These are phyloP conservation scores for Cephalotrichum gorgonifer DNA, from an alignment of 2,329 filamentous ascomycete genomes.

Conservation along the genomic window DNA sequence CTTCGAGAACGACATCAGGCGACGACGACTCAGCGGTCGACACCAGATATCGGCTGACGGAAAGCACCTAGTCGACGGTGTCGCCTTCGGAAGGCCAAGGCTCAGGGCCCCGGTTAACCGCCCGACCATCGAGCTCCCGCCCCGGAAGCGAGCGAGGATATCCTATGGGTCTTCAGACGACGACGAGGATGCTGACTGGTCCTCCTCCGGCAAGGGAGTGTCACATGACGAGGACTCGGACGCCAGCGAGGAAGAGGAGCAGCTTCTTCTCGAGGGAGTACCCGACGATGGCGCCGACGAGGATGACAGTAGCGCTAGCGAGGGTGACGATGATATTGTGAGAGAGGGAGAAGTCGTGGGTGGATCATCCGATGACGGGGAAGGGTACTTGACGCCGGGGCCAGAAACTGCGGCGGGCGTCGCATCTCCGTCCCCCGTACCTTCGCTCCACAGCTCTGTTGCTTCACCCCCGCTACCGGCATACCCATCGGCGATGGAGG, in stretches of 20 bases:
- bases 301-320: conserved; percentile 13
- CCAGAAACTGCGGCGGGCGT: not conserved
- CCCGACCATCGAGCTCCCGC: conserved; percentile 60
- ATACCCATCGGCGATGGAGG: conserved; percentile 7
- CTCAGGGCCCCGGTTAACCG: conserved; percentile 49
- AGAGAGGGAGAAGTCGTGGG: conserved; percentile 6
- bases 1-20: conserved; percentile 61
- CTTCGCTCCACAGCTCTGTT: not conserved
- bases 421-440: not conserved
- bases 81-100: conserved; percentile 70
- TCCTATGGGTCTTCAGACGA: conserved; percentile 26
- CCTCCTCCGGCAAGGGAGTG: not conserved
- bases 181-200: not conserved
- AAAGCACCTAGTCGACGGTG: conserved; percentile 72
- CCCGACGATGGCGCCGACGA: conserved; percentile 15
- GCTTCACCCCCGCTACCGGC: not conserved
- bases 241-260: not conserved
- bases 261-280: conserved; percentile 21
- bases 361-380: conserved; percentile 8
- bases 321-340: conserved; percentile 12
- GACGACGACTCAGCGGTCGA: conserved; percentile 63
- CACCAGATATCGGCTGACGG: conserved; percentile 73
- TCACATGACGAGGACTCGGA: not conserved
- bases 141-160: conserved; percentile 57
- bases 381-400: conserved; percentile 1